A percentile compares a stretch with the other conserved stretches of the same genome.
Evolutionary conservation across 441 rosid genomes (phyloP).

Genomic region (Gossypium davidsonii): DNA sequence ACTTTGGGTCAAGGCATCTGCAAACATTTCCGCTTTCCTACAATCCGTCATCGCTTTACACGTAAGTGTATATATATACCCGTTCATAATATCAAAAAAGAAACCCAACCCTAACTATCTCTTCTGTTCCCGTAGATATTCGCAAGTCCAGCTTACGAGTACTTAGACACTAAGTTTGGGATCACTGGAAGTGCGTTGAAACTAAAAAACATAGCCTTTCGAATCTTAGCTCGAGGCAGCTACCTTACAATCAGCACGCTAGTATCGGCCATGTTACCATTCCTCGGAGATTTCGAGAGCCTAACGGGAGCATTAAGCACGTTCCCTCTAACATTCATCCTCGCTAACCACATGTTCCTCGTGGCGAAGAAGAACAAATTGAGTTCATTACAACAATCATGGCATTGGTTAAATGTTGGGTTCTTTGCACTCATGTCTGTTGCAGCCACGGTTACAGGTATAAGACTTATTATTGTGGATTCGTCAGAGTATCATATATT

Average conservation of each 20-base stretch:
- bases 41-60: conserved; percentile 82
- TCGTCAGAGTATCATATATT: conserved; percentile 72
- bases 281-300: conserved; percentile 84
- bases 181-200: conserved; percentile 64
- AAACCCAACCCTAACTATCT: background rate
- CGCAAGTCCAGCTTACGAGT: conserved; percentile 88
- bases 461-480: conserved; percentile 65
- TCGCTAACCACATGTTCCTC: conserved; percentile 84
- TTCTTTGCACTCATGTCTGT: conserved; percentile 58
- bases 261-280: conserved; percentile 76
- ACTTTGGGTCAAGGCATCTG: conserved; percentile 69
- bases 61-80: conserved; percentile 26
- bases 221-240: conserved; percentile 65
- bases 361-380: conserved; percentile 50
- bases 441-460: conserved; percentile 62
- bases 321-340: conserved; percentile 82
- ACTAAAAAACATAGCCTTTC: conserved; percentile 46
- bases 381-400: conserved; percentile 36
- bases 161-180: conserved; percentile 70
- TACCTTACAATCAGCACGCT: conserved; percentile 64
- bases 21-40: conserved; percentile 71
- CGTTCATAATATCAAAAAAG: too few species aligned
- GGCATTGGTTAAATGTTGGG: conserved; percentile 82
- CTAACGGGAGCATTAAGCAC: conserved; percentile 86
- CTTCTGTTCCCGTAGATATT: conserved; percentile 44